phyloP scores from a whole-genome alignment of 345 rosid genomes.

The Rhodamnia argentea region DNA sequence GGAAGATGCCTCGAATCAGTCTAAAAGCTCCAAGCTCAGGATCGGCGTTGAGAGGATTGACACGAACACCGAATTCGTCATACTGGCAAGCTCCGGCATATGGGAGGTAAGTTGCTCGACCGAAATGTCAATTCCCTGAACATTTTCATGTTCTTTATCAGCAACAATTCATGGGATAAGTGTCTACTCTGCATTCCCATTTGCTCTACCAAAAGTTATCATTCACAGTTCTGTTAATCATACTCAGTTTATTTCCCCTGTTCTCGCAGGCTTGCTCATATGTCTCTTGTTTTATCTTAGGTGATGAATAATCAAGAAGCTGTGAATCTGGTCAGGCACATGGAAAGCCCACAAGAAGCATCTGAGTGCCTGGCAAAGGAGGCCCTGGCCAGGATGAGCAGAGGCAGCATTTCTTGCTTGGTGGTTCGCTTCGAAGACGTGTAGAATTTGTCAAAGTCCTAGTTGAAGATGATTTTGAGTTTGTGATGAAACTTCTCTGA shows the following conservation, averaged over 20 bases:
- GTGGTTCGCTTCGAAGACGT: conserved; percentile 38
- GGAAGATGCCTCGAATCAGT: background rate
- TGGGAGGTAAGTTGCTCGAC: conserved; percentile 44
- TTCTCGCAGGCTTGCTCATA: background rate
- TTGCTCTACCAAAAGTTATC: background rate
- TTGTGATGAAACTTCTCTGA: background rate
- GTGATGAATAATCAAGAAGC: conserved; percentile 80
- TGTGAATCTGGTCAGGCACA: conserved; percentile 43
- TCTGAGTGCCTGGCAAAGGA: conserved; percentile 62
- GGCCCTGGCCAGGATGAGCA: conserved; percentile 49
- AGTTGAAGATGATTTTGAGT: background rate
- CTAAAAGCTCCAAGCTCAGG: conserved; percentile 13
- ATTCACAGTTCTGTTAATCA: background rate
- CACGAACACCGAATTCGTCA: conserved; percentile 47
- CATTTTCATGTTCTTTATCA: background rate
- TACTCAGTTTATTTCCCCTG: background rate
- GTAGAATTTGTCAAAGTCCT: background rate
- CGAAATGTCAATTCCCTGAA: background rate
- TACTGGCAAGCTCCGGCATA: conserved; percentile 61
- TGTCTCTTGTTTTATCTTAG: conserved; percentile 11
- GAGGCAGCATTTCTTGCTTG: conserved; percentile 45
- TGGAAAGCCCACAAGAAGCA: conserved; percentile 61
- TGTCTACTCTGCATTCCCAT: background rate
- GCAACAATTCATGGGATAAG: background rate
- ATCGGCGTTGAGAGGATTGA: conserved; percentile 31